Evolutionary conservation across 1,284 basidiomycete species (phyloP).

Genomic region (Moesziomyces globuligerus): DNA sequence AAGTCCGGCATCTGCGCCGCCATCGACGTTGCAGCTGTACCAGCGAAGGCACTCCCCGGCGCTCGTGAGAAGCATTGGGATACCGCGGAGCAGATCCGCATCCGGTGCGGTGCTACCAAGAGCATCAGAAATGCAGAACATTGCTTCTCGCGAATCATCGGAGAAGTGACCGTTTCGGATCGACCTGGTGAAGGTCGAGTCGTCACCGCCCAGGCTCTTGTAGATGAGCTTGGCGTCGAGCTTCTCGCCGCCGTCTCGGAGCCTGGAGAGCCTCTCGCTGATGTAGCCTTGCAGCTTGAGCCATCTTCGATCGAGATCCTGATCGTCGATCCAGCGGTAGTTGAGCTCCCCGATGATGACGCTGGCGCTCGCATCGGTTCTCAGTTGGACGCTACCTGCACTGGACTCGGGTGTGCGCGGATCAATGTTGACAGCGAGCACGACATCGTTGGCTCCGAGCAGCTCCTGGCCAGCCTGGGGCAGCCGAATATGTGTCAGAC

Average conservation of each 20-base stretch:
- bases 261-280: slow-evolving; percentile 1
- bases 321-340: slow-evolving; percentile 1
- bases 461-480: background rate
- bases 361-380: background rate
- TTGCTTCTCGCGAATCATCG: slow-evolving; percentile 3
- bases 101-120: background rate
- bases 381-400: background rate
- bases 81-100: background rate
- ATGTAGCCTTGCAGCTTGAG: slow-evolving; percentile 11
- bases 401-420: background rate
- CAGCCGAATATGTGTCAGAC: background rate
- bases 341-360: background rate
- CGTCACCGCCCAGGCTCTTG: slow-evolving; percentile 7
- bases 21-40: slow-evolving; percentile 1
- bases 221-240: slow-evolving; percentile 21
- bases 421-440: background rate
- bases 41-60: slow-evolving; percentile 19
- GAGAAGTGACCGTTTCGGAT: slow-evolving; percentile 8
- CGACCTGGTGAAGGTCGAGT: background rate
- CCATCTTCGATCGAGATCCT: slow-evolving; percentile 3
- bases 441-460: background rate
- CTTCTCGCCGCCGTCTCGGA: slow-evolving; percentile 17
- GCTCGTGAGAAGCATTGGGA: slow-evolving; percentile 9
- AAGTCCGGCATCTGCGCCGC: background rate
- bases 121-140: slow-evolving; percentile 2